These are phyloP conservation scores for Angomonas desouzai DNA, from an alignment of 208 protist species.

Conservation along the genomic window DNA sequence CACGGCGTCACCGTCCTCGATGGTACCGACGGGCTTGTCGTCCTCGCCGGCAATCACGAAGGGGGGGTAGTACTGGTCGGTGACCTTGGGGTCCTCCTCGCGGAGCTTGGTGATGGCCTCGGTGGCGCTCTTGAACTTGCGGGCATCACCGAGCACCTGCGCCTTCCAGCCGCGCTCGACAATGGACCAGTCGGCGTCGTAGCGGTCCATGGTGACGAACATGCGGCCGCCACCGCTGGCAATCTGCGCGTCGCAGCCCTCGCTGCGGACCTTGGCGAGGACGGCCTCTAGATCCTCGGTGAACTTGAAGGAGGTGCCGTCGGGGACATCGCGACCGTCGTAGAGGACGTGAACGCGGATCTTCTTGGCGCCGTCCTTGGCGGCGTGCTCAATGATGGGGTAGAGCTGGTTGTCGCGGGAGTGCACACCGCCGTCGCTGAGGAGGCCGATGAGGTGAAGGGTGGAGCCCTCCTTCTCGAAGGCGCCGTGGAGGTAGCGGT, in stretches of 20 bases:
- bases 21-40: slow-evolving; percentile 81
- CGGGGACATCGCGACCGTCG: slow-evolving; percentile 94
- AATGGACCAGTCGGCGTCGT: slow-evolving; percentile 94
- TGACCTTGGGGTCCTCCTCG: slow-evolving; percentile 70
- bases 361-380: slow-evolving; percentile 68
- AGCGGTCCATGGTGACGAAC: slow-evolving; percentile 96
- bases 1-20: slow-evolving; percentile 93
- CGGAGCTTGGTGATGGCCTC: slow-evolving; percentile 90
- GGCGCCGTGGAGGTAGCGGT: slow-evolving; percentile 84
- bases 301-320: slow-evolving; percentile 88
- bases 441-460: slow-evolving; percentile 91
- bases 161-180: slow-evolving; percentile 92
- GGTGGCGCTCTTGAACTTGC: slow-evolving; percentile 72
- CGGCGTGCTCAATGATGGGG: slow-evolving; percentile 84
- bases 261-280: slow-evolving; percentile 64
- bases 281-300: slow-evolving; percentile 88
- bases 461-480: slow-evolving; percentile 72
- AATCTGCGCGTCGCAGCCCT: slow-evolving; percentile 84
- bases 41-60: slow-evolving; percentile 80
- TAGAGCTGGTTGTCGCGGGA: slow-evolving; percentile 91
- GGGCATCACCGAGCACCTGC: slow-evolving; percentile 91
- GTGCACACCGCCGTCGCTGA: slow-evolving; percentile 94
- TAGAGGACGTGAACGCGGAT: slow-evolving; percentile 93
- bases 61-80: slow-evolving; percentile 93
- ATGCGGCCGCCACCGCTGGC: slow-evolving; percentile 94